Evolutionary conservation across 225 moss, liverwort and hornwort genomes (phyloP).

Genomic region (Rhytidiadelphus loreus): DNA sequence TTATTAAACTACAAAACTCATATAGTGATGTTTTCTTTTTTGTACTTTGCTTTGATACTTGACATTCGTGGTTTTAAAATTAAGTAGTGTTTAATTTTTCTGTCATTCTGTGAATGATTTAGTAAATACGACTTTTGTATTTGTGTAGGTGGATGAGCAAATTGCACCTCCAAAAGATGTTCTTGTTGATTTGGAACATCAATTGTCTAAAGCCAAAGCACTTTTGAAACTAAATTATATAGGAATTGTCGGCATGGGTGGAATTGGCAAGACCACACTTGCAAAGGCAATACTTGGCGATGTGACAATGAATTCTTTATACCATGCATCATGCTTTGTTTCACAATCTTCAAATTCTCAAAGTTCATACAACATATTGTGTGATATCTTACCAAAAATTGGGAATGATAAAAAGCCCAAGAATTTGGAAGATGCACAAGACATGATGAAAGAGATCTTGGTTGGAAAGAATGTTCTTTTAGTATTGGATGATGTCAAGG

Average conservation of each 20-base stretch:
- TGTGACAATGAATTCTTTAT: accelerated
- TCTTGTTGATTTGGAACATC: neutral
- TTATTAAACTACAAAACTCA: neutral
- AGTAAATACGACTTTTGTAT: neutral
- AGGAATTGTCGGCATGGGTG: neutral
- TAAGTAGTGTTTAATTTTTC: neutral
- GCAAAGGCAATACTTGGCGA: neutral
- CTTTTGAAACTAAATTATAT: neutral
- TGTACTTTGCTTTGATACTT: neutral
- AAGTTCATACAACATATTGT: neutral
- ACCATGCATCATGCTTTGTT: neutral
- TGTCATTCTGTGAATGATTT: no score
- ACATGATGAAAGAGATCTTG: neutral
- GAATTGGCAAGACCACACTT: neutral
- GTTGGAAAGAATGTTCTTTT: neutral
- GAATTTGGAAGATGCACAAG: neutral
- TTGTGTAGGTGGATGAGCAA: neutral
- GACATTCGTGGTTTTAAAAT: neutral
- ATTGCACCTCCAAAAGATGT: neutral
- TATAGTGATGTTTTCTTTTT: neutral
- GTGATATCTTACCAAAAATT: neutral
- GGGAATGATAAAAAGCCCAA: neutral
- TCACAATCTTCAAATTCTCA: neutral
- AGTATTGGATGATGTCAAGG: neutral
- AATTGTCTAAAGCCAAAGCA: neutral